Base-by-base conservation (phyloP, 208 protist species). In the Sergeia podlipaevii region DNA sequence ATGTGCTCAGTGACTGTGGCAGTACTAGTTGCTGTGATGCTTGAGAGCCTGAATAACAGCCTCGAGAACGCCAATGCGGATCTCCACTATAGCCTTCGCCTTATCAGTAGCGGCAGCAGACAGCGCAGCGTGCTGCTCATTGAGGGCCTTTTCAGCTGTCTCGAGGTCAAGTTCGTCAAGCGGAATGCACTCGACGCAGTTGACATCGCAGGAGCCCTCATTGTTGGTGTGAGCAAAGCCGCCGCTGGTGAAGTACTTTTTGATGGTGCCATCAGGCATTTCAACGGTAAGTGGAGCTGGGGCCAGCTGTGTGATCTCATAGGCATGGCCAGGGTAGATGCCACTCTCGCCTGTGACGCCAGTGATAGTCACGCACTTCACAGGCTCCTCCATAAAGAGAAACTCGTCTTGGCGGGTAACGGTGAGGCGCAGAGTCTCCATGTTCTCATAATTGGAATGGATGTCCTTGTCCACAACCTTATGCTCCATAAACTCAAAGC, bases 221-320 rank as follows among this genome's bases (percentile, higher is more conserved):
- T 93, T 94, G 75, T 96, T 96, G 43, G 90, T 80, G 68, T 96
- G 89, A 1, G 85, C 89, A 47, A 96, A 96, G 26, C 89, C 89
- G 28, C 89, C 89, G 51, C 83, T 93, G 36, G 81, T 72, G 62
- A 93, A 91, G 67, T 68, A 96, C 67, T 89, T 92, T 45, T 79
- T 48, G 32, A 83, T 69, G 4, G 60, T 75, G 11, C 86, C 89
- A 43, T 92, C 85, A 3, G 71, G 45, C 60, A 78, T 80, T 70
- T 96, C 86, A 8, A 96, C 73, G 34, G 68, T 65, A 29, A 96
- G 56, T 10, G 86, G 74, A 11, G 85, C 52, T 20, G 89, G 85
- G 11, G 72, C 54, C 4, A 96, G 68, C 74, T 94, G 70, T 50
- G 56, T 74, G 66, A 96, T 91, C 56, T 90, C 74, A 70, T 96